Evolutionary conservation across 306 rosid genomes (phyloP), one percentile per base, ranked within the genome.

Genomic region (Dalbergia oliveri): DNA sequence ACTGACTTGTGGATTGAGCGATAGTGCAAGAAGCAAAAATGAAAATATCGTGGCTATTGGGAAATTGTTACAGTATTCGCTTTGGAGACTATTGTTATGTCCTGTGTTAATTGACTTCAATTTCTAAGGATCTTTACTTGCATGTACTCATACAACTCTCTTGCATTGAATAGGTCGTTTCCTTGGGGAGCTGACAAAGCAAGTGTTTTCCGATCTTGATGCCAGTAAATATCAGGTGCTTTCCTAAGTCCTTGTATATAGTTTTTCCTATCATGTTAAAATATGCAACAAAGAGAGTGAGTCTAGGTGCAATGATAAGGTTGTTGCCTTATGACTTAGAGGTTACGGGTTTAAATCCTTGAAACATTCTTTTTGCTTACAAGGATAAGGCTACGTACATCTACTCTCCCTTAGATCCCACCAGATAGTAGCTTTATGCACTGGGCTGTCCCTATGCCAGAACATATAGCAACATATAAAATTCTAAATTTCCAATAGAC

Each of bases 201-300:
- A 95, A 91, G 99, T 95, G 43, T 93, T 95, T 77, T 87, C 94
- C 75, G 99, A 95, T 84, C 99, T 95, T 69, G 76, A 5, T n/a
- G 96, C 97, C 9, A 93, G 98, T 87, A 95, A 95, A 95, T 95
- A 90, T 89, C 99, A 93, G 99, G 99, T 93, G 76, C 84, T 72
- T 77, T 62, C 82, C 66, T 37, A 47, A 60, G 51, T 58, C 77
- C 50, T 77, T 74, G 4, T 56, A 56, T 72, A 50, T 76, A 60
- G 23, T 2, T 66, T 50, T 64, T 66, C 13, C 13, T 15, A 21
- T 33, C 33, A 53, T 63, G 56, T 51, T 54, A 54, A 1, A 54
- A n/a, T 26, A 54, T 15, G 19, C 5, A 49, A 11, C n/a, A 3
- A 6, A 37, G 8, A 4, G 6, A 37, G 41, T 37, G 41, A 37